A percentile compares a stretch with the other conserved stretches of the same genome.
Evolutionary conservation across 2,329 filamentous ascomycete species (phyloP).

Genomic region (Fusarium compactum): DNA sequence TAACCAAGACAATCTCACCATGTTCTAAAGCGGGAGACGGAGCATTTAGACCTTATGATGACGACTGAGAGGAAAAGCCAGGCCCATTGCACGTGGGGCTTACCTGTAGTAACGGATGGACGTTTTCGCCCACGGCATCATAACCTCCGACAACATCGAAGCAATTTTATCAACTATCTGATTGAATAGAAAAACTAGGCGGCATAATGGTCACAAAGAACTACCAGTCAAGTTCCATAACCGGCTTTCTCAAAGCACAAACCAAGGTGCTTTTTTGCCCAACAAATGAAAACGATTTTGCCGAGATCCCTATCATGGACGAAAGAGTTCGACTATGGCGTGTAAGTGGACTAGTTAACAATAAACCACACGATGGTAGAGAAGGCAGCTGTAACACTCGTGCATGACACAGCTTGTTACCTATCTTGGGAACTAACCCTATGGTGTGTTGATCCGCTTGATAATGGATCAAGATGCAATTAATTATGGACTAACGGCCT

Average conservation of each 20-base stretch:
- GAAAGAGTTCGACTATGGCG: neutral
- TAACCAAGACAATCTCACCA: neutral
- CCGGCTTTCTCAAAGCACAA: neutral
- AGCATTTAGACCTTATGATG: too few species aligned
- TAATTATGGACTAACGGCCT: conserved; percentile 4
- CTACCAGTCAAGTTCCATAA: neutral
- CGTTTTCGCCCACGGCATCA: neutral
- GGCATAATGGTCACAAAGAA: neutral
- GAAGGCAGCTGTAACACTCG: neutral
- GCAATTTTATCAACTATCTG: neutral
- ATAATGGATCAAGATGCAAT: neutral
- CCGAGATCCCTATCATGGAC: neutral
- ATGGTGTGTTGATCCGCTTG: neutral
- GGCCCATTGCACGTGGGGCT: too few species aligned
- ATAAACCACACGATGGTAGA: neutral
- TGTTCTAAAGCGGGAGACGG: neutral
- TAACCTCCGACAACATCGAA: neutral
- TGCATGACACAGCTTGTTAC: neutral
- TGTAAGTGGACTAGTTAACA: neutral
- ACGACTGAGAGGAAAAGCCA: neutral
- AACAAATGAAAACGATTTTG: neutral
- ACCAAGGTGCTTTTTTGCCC: neutral
- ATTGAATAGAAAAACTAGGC: neutral
- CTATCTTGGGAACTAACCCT: neutral
- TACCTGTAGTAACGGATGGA: neutral